Base-by-base conservation (phyloP, 2,329 filamentous ascomycete species). In the Monosporascus ibericus region DNA sequence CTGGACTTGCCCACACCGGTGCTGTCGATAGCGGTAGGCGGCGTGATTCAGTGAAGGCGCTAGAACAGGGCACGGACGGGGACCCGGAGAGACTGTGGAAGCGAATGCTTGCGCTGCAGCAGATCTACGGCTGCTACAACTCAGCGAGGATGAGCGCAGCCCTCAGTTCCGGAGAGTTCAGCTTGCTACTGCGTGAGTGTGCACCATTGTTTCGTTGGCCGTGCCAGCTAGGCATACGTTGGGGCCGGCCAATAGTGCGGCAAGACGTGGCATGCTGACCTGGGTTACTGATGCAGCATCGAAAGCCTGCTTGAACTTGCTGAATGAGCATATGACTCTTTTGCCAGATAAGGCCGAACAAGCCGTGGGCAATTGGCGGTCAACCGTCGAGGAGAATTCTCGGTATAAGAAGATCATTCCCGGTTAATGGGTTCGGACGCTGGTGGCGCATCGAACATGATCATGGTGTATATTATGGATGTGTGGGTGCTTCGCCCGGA, bases 71-170 rank as follows among this genome's bases (percentile, higher is more conserved):
- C 14, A 72, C 66, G 47, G 59, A 61, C 24, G 69, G 72, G 30
- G 72, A 75, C 53, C 73, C 70, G 4, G 64, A 68, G 20, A 68
- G 71, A 37, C 60, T 78, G 3, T 78, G 75, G 75, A 62, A 66
- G 48, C 75, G 75, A 57, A 78, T 78, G 75, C 67, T 78, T 2
- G 69, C 73, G 47, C 65, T 78, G 8, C 75, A 78, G 60, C 65
- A 68, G 54, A 68, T 64, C 5, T 78, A 75, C 49, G 71, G 72
- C 6, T 78, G 75, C 63, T 78, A 78, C 56, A 75, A 72, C 27
- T 78, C 75, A 18, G 73, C 75, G 15, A 64, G 75, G 34, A 76
- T 78, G 60, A 73, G 75, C 48, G 67, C 77, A 42, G 75, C 75
- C 1, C 61, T 76, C 15, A 70, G 70, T 42, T 71, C 72, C 0